Conservation (phyloP, 2,329 filamentous ascomycete genomes). For the Calcarisporium arbuscula region DNA sequence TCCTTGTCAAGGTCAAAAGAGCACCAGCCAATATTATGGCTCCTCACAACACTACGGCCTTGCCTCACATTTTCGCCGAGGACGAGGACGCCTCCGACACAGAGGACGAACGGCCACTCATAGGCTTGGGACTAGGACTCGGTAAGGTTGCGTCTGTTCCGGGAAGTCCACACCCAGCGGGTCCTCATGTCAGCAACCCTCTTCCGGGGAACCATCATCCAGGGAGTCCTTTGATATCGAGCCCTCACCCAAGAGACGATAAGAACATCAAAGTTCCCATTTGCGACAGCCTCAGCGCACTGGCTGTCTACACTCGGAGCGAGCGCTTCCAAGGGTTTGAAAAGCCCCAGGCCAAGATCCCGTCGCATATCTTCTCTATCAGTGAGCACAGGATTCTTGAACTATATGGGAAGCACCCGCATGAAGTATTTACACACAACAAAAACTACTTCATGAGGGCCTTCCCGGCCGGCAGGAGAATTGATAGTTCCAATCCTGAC, state of each 20-base stretch:
- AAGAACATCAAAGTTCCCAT: slow-evolving; percentile 50
- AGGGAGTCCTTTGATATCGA: neutral
- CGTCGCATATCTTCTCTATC: slow-evolving; percentile 77
- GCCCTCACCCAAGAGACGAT: no score
- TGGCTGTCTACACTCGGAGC: slow-evolving; percentile 83
- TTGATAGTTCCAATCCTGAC: slow-evolving; percentile 91
- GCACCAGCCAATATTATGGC: slow-evolving; percentile 29
- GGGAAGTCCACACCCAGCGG: no score
- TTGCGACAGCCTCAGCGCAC: slow-evolving; percentile 61
- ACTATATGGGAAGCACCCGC: slow-evolving; percentile 54
- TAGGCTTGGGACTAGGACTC: neutral
- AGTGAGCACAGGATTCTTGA: slow-evolving; percentile 69
- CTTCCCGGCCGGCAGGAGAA: slow-evolving; percentile 72
- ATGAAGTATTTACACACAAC: slow-evolving; percentile 81
- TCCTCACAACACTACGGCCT: slow-evolving; percentile 23
- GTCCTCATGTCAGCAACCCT: no score
- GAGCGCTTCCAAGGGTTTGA: slow-evolving; percentile 72
- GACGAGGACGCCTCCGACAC: slow-evolving; percentile 36
- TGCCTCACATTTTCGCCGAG: slow-evolving; percentile 18
- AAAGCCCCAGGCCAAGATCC: slow-evolving; percentile 53
- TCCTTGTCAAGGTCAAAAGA: slow-evolving; percentile 76
- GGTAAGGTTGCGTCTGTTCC: slow-evolving; percentile 5
- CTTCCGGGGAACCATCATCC: no score
- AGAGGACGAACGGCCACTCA: slow-evolving; percentile 36
- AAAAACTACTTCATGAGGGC: slow-evolving; percentile 82